phyloP scores from a whole-genome alignment of 2,329 filamentous ascomycete genomes.

The Colletotrichum gigasporum region DNA sequence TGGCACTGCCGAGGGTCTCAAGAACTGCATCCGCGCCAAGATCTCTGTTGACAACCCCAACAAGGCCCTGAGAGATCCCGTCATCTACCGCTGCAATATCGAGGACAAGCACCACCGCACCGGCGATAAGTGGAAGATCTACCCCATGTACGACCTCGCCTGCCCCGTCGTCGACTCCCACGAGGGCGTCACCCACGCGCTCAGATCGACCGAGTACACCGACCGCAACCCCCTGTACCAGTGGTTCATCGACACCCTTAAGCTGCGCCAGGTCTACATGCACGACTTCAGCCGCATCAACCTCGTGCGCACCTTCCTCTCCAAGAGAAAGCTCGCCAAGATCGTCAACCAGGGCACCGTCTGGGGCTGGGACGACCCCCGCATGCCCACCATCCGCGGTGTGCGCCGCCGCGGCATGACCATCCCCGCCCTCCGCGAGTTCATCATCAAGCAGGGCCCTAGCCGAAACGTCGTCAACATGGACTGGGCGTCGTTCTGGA shows the following conservation, averaged over 20 bases:
- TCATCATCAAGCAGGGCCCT: slow-evolving; percentile 85
- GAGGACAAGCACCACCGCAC: slow-evolving; percentile 78
- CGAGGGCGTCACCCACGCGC: slow-evolving; percentile 85
- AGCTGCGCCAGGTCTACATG: slow-evolving; percentile 80
- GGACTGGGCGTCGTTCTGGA: slow-evolving; percentile 83
- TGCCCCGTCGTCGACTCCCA: slow-evolving; percentile 83
- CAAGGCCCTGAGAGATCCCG: slow-evolving; percentile 94
- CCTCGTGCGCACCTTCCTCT: slow-evolving; percentile 84
- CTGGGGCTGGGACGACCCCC: slow-evolving; percentile 87
- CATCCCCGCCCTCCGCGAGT: slow-evolving; percentile 80
- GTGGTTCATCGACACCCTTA: slow-evolving; percentile 82
- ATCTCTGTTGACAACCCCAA: slow-evolving; percentile 92
- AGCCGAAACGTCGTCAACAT: slow-evolving; percentile 85
- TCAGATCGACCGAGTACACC: slow-evolving; percentile 87
- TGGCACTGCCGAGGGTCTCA: slow-evolving; percentile 79
- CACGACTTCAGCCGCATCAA: slow-evolving; percentile 89
- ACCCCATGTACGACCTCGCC: slow-evolving; percentile 88
- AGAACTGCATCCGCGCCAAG: slow-evolving; percentile 94
- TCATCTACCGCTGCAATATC: slow-evolving; percentile 94
- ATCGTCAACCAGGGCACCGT: slow-evolving; percentile 81
- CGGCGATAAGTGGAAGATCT: slow-evolving; percentile 83
- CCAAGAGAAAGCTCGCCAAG: slow-evolving; percentile 87
- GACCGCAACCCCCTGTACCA: slow-evolving; percentile 88
- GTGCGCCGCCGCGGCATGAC: slow-evolving; percentile 83
- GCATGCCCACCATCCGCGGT: slow-evolving; percentile 86